A percentile compares a stretch with the other conserved stretches of the same genome.
Conservation (phyloP, 768 basidiomycete genomes). For the Strobilomyces echinocephalus region DNA sequence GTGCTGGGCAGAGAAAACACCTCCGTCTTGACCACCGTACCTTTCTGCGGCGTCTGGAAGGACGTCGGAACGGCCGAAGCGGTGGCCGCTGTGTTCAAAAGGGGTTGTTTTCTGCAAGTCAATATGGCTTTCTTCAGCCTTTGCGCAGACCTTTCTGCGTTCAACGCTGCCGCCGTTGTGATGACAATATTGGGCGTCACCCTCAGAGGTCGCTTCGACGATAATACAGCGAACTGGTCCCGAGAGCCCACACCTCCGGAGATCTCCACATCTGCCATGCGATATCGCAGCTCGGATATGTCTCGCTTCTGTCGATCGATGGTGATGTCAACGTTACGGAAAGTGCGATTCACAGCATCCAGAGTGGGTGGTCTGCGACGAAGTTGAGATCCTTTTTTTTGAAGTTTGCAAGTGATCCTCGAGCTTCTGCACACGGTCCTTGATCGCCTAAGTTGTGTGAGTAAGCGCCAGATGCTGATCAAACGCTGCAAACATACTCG, state of each 20-base stretch:
- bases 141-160: conserved; percentile 71
- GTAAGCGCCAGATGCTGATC: background rate
- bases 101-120: conserved; percentile 53
- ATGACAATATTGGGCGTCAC: conserved; percentile 64
- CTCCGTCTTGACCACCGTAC: conserved; percentile 5
- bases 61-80: conserved; percentile 17
- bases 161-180: conserved; percentile 76
- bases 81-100: conserved; percentile 56
- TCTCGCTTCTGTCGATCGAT: conserved; percentile 58
- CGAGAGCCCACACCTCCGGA: conserved; percentile 23
- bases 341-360: conserved; percentile 77
- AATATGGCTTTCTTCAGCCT: conserved; percentile 67
- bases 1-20: conserved; percentile 13
- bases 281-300: conserved; percentile 46
- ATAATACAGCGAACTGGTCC: conserved; percentile 41
- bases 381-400: conserved; percentile 55
- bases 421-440: conserved; percentile 71
- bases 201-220: conserved; percentile 36
- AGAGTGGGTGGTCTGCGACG: conserved; percentile 68
- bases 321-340: conserved; percentile 77
- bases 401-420: conserved; percentile 67
- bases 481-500: conserved; percentile 47
- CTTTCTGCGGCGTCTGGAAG: conserved; percentile 29
- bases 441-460: conserved; percentile 47
- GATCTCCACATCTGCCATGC: conserved; percentile 50